phyloP scores from a whole-genome alignment of 352 stramenopile genomes.

The Proteromonas lacertae region DNA sequence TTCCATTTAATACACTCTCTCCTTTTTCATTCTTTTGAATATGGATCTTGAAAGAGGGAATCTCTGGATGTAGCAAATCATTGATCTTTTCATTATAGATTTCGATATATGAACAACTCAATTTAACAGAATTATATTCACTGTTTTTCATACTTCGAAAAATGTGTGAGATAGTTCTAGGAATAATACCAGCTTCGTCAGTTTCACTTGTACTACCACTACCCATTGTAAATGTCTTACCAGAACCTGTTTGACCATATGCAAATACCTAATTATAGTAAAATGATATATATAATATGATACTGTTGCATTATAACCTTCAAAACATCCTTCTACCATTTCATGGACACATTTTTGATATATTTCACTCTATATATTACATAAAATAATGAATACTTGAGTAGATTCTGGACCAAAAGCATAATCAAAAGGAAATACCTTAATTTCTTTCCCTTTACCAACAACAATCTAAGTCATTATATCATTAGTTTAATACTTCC shows the following conservation, averaged over 20 bases:
- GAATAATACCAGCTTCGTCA: neutral
- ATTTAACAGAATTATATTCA: neutral
- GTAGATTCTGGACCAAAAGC: no score
- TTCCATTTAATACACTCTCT: neutral
- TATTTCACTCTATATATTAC: no score
- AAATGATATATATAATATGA: no score
- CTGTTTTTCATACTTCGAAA: neutral
- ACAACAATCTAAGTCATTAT: no score
- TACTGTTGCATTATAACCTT: no score
- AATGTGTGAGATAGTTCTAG: neutral
- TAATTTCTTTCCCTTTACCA: no score
- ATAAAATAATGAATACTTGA: no score
- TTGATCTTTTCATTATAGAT: neutral
- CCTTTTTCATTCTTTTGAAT: neutral
- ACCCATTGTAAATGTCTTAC: slow-evolving; percentile 55
- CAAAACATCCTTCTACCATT: no score
- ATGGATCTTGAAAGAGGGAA: slow-evolving; percentile 1
- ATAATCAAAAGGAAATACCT: no score
- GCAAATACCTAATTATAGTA: no score
- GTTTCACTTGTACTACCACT: neutral
- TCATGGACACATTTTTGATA: no score
- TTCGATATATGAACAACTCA: neutral
- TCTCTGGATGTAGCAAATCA: neutral
- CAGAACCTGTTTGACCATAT: slow-evolving; percentile 59
- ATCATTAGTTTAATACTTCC: no score